Conservation (phyloP, 306 rosid species). For the Hippophae gyantsensis region DNA sequence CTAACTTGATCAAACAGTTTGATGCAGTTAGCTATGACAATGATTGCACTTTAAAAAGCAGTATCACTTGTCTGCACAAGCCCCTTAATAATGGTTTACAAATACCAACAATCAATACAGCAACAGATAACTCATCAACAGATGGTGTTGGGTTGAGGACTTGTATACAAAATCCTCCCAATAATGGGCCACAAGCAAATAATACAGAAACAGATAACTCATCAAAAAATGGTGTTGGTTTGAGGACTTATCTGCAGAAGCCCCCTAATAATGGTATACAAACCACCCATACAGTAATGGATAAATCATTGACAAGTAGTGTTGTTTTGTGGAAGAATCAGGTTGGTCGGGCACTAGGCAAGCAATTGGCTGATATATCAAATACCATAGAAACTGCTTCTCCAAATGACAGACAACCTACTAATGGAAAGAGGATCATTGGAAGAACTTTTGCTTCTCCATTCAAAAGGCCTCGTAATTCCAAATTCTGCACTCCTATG, state of each 20-base stretch:
- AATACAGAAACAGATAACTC: constrained; percentile 17
- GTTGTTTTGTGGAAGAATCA: constrained; percentile 27
- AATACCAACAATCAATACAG: constrained; percentile 10
- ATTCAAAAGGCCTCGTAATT: constrained; percentile 71
- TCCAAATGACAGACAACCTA: constrained; percentile 22
- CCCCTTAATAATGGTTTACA: constrained; percentile 15
- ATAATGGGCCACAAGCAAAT: constrained; percentile 8
- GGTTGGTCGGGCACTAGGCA: constrained; percentile 25
- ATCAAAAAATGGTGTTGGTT: not conserved
- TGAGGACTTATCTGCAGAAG: constrained; percentile 23
- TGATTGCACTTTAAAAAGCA: constrained; percentile 20
- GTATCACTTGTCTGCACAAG: constrained; percentile 28
- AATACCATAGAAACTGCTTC: constrained; percentile 30
- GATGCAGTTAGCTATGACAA: constrained; percentile 50
- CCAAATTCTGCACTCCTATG: constrained; percentile 38
- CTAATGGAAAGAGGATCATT: constrained; percentile 49
- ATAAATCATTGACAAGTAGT: constrained; percentile 26
- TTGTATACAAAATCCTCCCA: constrained; percentile 24
- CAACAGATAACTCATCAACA: constrained; percentile 15
- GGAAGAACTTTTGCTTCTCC: constrained; percentile 48
- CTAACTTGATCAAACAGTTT: constrained; percentile 55
- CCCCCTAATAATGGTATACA: constrained; percentile 8
- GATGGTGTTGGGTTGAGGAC: not conserved
- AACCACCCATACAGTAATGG: constrained; percentile 9
- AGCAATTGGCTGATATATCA: constrained; percentile 57